phyloP scores from a whole-genome alignment of 768 basidiomycete genomes.

The Lactifluus hygrophoroides region DNA sequence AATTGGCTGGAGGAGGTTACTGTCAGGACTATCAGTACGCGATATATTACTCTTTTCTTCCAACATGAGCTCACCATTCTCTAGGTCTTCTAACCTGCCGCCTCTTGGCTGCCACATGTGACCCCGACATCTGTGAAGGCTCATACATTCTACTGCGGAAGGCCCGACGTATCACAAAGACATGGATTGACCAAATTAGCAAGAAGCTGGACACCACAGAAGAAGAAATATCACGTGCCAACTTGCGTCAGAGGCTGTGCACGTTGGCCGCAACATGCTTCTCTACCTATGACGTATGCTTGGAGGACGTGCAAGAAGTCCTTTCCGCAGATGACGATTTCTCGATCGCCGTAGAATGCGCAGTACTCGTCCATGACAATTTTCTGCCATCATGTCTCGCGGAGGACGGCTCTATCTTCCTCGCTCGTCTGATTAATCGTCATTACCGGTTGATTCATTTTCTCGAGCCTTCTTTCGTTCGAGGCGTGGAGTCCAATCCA shows the following conservation, averaged over 20 bases:
- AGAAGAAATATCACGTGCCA: background rate
- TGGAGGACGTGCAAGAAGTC: background rate
- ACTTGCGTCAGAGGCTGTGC: constrained; percentile 1
- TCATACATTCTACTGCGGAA: constrained; percentile 1
- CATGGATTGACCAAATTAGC: background rate
- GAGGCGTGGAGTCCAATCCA: background rate
- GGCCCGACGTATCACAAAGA: constrained; percentile 1
- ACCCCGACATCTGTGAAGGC: background rate
- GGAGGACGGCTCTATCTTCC: background rate
- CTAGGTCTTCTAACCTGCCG: constrained; percentile 4
- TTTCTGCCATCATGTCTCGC: background rate
- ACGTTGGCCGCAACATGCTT: constrained; percentile 6
- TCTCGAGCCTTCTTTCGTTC: background rate
- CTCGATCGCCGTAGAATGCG: constrained; percentile 6
- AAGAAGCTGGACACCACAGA: background rate
- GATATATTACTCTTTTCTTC: too few species aligned
- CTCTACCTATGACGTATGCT: constrained; percentile 7
- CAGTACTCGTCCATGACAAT: constrained; percentile 10
- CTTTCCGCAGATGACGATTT: constrained; percentile 1
- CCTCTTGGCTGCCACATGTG: background rate
- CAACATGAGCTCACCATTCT: background rate
- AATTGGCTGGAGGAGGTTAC: constrained; percentile 33
- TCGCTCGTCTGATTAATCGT: background rate
- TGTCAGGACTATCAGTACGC: constrained; percentile 8
- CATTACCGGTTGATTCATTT: background rate